Base-by-base conservation (phyloP, 805 yeast species). In the Dipodascus albidus region DNA sequence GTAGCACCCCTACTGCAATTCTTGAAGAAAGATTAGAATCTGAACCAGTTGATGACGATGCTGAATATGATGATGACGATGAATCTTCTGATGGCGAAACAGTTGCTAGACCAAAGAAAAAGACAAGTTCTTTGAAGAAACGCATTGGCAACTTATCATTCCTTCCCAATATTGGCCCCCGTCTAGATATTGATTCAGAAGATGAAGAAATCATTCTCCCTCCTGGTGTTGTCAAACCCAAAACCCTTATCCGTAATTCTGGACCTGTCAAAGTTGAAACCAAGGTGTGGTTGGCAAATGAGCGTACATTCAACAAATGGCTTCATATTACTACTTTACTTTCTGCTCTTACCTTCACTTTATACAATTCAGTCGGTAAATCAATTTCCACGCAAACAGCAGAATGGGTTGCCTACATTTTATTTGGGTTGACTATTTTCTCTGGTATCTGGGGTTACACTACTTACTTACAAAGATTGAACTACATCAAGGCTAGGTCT, bases 211-310 rank as follows among this genome's bases (percentile, higher is more conserved):
- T 88, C 49, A 81, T 77, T 21, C 73, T 91, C 54, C 99, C 99
- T 11, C 81, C 85, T 1, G 98, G 98, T 15, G 98, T 91, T 20
- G 74, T 75, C 48, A 86, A 84, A 64, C 99, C 99, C 53, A 80
- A 77, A 23, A 73, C 76, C 31, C 79, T 86, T 70, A 76, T 91
- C 61, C 86, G 90, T 64, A 89, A 89, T 67, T 83, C 90, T 23
- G 96, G 96, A 4, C 93, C 96, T 1, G 80, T 89, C 53, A 89
- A 86, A 69, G 90, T 93, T 55, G 99, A 93, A 72, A 95, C 98
- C 27, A 93, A 93, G 66, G 99, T 93, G 14, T 93, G 98, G 97
- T 76, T 93, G 58, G 99, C 99, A 24, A 93, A 93, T 65, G 99
- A 93, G 72, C 84, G 99, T 68, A 93, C 99, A 2, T 91, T 90